A percentile compares a stretch with the other conserved stretches of the same genome.
These are phyloP conservation scores for Setaria italica DNA, from an alignment of 202 grass and related monocot species.

Conservation along the genomic window DNA sequence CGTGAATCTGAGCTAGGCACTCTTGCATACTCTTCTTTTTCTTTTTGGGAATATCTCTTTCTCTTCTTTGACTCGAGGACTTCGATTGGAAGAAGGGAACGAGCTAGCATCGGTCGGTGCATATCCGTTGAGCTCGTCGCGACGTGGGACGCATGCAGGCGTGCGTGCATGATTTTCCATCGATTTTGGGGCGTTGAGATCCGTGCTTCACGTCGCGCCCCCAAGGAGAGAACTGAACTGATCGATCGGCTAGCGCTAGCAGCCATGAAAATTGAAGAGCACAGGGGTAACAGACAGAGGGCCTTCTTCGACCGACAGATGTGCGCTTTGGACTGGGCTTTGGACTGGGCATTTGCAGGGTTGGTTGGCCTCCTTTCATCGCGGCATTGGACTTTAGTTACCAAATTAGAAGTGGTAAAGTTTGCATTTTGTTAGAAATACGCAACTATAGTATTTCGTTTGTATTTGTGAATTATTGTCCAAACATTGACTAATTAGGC, in stretches of 20 bases:
- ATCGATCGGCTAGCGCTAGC: background rate
- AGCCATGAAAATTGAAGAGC: slow-evolving; percentile 39
- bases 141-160: background rate
- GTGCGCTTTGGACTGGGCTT: slow-evolving; percentile 33
- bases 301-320: slow-evolving; percentile 20
- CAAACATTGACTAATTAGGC: too few relatives aligned
- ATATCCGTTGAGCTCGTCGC: slow-evolving; percentile 9
- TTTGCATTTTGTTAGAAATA: too few relatives aligned
- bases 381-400: too few relatives aligned
- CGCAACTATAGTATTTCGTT: too few relatives aligned
- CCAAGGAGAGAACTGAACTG: background rate
- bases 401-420: too few relatives aligned
- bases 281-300: background rate
- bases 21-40: background rate
- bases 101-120: background rate
- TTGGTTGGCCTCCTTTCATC: background rate
- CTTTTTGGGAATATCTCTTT: background rate
- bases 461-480: too few relatives aligned
- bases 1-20: slow-evolving; percentile 37
- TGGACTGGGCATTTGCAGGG: slow-evolving; percentile 24
- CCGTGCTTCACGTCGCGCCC: background rate
- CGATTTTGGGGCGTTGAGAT: slow-evolving; percentile 21
- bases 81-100: slow-evolving; percentile 1
- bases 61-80: slow-evolving; percentile 56
- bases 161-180: slow-evolving; percentile 15